These are phyloP conservation scores for Buddleja alternifolia DNA, from an alignment of 257 asterid genomes.

Conservation along the genomic window DNA sequence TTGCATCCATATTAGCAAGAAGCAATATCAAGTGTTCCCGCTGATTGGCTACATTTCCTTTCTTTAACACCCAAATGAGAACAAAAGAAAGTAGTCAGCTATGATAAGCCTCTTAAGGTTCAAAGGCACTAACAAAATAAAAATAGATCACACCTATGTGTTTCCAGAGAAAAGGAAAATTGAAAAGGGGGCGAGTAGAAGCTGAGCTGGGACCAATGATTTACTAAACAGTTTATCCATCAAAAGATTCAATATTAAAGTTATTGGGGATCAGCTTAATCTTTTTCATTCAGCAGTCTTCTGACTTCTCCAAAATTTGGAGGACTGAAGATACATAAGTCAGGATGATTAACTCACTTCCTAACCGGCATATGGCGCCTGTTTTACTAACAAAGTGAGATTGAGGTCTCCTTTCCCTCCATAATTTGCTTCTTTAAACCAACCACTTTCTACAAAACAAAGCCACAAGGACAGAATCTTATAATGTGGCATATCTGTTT, in stretches of 20 bases:
- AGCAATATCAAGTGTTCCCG: conserved; percentile 95
- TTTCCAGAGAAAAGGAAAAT: not conserved
- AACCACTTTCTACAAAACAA: not conserved
- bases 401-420: not conserved
- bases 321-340: not conserved
- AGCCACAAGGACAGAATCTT: not conserved
- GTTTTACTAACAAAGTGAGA: not conserved
- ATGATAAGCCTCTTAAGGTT: conserved; percentile 23
- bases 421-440: not conserved
- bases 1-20: conserved; percentile 88
- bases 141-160: not conserved
- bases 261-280: not conserved
- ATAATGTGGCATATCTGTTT: not conserved
- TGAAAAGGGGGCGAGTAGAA: not conserved
- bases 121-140: conserved; percentile 1
- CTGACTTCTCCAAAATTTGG: not conserved
- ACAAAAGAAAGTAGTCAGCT: conserved; percentile 35
- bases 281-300: not conserved
- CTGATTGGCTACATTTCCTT: conserved; percentile 97
- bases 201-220: not conserved
- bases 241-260: not conserved
- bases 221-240: not conserved
- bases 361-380: not conserved
- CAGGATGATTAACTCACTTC: not conserved
- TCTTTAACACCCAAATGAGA: conserved; percentile 57